phyloP scores from a whole-genome alignment of 305 asterid genomes.

The Fraxinus nigra region DNA sequence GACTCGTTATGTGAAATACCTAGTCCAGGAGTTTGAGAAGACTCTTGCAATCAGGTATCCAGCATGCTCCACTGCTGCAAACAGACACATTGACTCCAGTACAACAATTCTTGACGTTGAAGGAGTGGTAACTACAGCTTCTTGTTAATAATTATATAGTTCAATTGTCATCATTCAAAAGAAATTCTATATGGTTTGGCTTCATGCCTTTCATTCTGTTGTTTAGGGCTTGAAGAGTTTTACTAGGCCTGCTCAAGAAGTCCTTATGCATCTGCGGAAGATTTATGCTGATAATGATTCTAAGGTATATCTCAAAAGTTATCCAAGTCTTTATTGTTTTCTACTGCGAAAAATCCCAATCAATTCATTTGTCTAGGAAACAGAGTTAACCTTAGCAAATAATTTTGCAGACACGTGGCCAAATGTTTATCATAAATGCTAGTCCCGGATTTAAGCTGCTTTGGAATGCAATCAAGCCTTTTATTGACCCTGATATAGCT shows the following conservation, averaged over 20 bases:
- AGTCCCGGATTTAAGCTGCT: slow-evolving; percentile 55
- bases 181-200: background rate
- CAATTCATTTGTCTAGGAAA: background rate
- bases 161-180: background rate
- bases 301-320: slow-evolving; percentile 32
- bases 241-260: slow-evolving; percentile 49
- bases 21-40: slow-evolving; percentile 53
- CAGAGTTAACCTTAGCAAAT: background rate
- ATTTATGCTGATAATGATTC: slow-evolving; percentile 43
- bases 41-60: slow-evolving; percentile 45
- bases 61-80: slow-evolving; percentile 60
- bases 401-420: slow-evolving; percentile 44
- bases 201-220: background rate
- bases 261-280: slow-evolving; percentile 47
- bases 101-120: slow-evolving; percentile 54
- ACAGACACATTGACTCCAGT: slow-evolving; percentile 36
- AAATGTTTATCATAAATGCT: slow-evolving; percentile 51
- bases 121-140: slow-evolving; percentile 47
- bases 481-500: slow-evolving; percentile 44
- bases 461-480: slow-evolving; percentile 52
- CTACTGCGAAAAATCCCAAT: background rate
- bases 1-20: slow-evolving; percentile 53
- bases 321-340: background rate
- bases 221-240: slow-evolving; percentile 46
- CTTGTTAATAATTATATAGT: background rate